Evolutionary conservation across 1,139 yeast species (phyloP).

Genomic region (Debaryomycetaceae sp.): DNA sequence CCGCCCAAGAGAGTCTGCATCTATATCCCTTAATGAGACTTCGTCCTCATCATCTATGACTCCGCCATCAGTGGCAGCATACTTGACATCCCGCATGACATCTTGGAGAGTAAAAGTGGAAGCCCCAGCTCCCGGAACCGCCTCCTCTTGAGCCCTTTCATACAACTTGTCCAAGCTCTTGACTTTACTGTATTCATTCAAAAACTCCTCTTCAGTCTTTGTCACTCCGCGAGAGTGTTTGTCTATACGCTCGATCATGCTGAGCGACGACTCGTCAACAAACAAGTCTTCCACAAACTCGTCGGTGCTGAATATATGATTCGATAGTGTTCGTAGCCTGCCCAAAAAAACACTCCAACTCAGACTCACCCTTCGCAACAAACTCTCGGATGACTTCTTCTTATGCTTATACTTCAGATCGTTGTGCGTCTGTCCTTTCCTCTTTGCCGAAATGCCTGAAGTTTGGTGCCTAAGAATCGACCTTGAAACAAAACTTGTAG

Average conservation of each 20-base stretch:
- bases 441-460: background rate
- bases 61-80: constrained; percentile 13
- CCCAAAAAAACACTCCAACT: constrained; percentile 34
- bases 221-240: constrained; percentile 19
- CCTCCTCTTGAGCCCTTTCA: constrained; percentile 14
- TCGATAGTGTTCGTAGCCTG: constrained; percentile 36
- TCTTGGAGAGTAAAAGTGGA: constrained; percentile 25
- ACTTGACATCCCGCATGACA: constrained; percentile 18
- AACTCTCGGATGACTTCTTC: constrained; percentile 14
- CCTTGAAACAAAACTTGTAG: background rate
- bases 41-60: constrained; percentile 11
- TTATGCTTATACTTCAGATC: background rate
- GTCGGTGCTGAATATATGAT: constrained; percentile 40
- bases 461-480: background rate
- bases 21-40: constrained; percentile 22
- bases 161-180: constrained; percentile 36
- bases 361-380: constrained; percentile 31
- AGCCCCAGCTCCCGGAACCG: constrained; percentile 13
- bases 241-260: constrained; percentile 22
- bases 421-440: background rate
- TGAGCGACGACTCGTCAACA: constrained; percentile 31
- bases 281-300: constrained; percentile 43
- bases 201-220: constrained; percentile 32
- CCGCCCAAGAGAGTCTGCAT: constrained; percentile 23
- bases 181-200: constrained; percentile 29